Base-by-base conservation (phyloP, 371 early-diverging fungal species). In the Zychaea mexicana region DNA sequence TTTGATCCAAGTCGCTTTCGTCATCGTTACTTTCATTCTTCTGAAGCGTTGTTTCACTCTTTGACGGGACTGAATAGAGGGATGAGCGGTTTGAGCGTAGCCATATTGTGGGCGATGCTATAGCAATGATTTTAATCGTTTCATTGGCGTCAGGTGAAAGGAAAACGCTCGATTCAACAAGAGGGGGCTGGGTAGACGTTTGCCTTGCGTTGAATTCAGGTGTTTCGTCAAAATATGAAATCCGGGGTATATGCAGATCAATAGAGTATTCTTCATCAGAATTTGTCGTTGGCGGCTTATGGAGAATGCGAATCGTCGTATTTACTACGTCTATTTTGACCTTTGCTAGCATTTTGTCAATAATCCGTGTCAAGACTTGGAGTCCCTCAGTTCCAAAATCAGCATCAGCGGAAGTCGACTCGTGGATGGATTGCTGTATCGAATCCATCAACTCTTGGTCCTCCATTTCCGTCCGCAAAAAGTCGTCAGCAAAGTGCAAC, bases 401-500 rank as follows among this genome's bases (percentile, higher is more conserved):
- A 9, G 66, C 58, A 19, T 62, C 60, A 30, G 52, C 52, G 3
- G 63, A 61, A 1, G 69, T 49, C 7, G 74, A 60, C 33, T 71
- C 68, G 28, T 84, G 81, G 27, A 85, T 67, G 3, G 88, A 83
- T 32, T 86, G 81, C 45, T 83, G 78, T 12, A 88, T 77, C 7
- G 87, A 85, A 64, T 83, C 76, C 42, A 77, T 77, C 17, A 88
- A 71, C 33, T 81, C 83, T 56, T 88, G 85, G 24, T 85, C 84
- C 39, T 81, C 70, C 22, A 85, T 73, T 62, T 91, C 91, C 28
- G 86, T 85, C 26, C 88, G 82, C 52, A 94, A 63, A 71, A 96
- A 94, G 71, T 92, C 93, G 31, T 89, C 94, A 10, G 96, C 96
- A 62, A 96, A 89, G 67, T 90, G 92, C 15, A 94, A 74, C 0